Evolutionary conservation across 441 rosid genomes (phyloP), one percentile per base, ranked within the genome.

Genomic region (Hypseocharis bilobata): DNA sequence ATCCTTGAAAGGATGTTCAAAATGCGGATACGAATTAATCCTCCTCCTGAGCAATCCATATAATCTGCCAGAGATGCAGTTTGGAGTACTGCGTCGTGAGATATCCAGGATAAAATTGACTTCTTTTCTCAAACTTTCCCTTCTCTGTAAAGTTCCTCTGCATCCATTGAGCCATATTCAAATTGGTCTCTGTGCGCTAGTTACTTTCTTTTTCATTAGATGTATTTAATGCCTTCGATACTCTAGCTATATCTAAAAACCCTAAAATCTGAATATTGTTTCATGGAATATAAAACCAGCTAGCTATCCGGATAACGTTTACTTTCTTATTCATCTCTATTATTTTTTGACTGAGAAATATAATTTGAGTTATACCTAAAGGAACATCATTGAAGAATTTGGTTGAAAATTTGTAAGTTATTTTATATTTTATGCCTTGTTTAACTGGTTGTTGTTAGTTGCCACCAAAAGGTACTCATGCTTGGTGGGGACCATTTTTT

Each of bases 341-440:
- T n/a, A 45, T 45, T n/a, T 45, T 45, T 16, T 16, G 52, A 16
- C 14, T 45, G n/a, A 45, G 22, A 29, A 19, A 30, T 23, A 71
- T 72, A 27, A 29, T 54, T 59, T 55, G 51, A 62, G 62, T 69
- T 49, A 45, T 58, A 56, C 65, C 28, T 2, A 44, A 17, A 25
- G 26, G 62, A 62, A 34, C 34, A 22, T 67, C 16, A 59, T 20
- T 17, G 49, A 60, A 60, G 60, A 45, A 67, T 42, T 40, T 27
- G 44, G 32, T 7, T 4, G 25, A 47, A 34, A 47, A 26, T 38
- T 25, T 49, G 27, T 1, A 47, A 47, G 47, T 45, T 34, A 56
- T 40, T 26, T 36, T 56, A 38, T 40, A 3, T 17, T 25, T 4
- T 56, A 56, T 27, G 36, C 38, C 45, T 29, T 63, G 47, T 13